Evolutionary conservation across 805 yeast genomes (phyloP).

Genomic region (Monosporozyma servazzii): DNA sequence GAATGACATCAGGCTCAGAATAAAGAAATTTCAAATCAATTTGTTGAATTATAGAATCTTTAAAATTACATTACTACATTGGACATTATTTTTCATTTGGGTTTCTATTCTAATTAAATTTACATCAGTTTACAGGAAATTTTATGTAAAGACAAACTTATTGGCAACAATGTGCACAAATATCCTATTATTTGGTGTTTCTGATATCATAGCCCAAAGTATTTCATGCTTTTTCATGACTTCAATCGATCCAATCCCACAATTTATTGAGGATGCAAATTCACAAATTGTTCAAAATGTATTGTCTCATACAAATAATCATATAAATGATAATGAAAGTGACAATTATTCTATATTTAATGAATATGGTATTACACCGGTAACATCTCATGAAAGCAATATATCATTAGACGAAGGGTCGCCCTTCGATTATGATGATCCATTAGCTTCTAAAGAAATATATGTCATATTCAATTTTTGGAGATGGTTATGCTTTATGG

Average conservation of each 20-base stretch:
- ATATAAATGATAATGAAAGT: slow-evolving; percentile 13
- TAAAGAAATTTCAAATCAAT: neutral
- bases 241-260: slow-evolving; percentile 17
- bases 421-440: neutral
- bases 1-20: neutral
- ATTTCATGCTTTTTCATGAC: slow-evolving; percentile 32
- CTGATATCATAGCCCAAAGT: slow-evolving; percentile 84
- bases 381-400: slow-evolving; percentile 1
- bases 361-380: slow-evolving; percentile 20
- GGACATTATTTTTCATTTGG: slow-evolving; percentile 41
- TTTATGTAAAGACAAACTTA: slow-evolving; percentile 57
- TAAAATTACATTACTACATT: slow-evolving; percentile 49
- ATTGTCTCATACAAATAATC: slow-evolving; percentile 3
- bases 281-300: slow-evolving; percentile 7
- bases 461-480: slow-evolving; percentile 44
- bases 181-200: slow-evolving; percentile 74
- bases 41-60: slow-evolving; percentile 18
- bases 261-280: slow-evolving; percentile 11
- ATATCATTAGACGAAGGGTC: neutral
- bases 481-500: slow-evolving; percentile 67
- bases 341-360: slow-evolving; percentile 22
- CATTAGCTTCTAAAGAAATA: neutral
- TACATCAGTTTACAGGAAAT: slow-evolving; percentile 47
- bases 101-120: slow-evolving; percentile 42
- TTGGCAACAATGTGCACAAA: slow-evolving; percentile 78